Evolutionary conservation across 1,284 basidiomycete genomes (phyloP).

Genomic region (Melampsora larici-populina): DNA sequence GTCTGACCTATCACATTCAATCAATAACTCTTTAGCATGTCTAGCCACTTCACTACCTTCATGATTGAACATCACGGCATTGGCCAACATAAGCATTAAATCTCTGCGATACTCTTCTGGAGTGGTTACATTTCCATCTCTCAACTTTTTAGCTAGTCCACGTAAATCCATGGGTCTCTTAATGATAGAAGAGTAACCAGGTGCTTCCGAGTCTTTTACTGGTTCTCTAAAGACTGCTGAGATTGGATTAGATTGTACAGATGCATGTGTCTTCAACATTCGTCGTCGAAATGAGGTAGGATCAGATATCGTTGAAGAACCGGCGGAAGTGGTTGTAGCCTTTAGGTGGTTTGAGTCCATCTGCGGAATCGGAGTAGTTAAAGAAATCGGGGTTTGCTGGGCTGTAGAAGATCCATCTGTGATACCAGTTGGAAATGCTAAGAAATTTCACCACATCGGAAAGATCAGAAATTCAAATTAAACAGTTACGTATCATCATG

Average conservation of each 20-base stretch:
- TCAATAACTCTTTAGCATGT: slow-evolving; percentile 80
- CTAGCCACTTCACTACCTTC: slow-evolving; percentile 61
- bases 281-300: slow-evolving; percentile 36
- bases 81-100: slow-evolving; percentile 86
- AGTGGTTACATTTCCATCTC: slow-evolving; percentile 72
- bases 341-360: neutral
- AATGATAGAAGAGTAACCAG: slow-evolving; percentile 84
- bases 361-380: slow-evolving; percentile 9
- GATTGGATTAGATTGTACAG: slow-evolving; percentile 41
- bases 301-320: slow-evolving; percentile 27
- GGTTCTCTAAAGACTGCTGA: slow-evolving; percentile 74
- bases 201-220: slow-evolving; percentile 78
- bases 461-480: too few relatives aligned
- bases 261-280: slow-evolving; percentile 42
- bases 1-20: slow-evolving; percentile 58
- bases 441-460: neutral
- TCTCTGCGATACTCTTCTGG: slow-evolving; percentile 84
- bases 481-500: too few relatives aligned
- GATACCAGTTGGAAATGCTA: slow-evolving; percentile 30
- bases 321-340: neutral
- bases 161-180: slow-evolving; percentile 88
- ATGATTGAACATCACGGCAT: slow-evolving; percentile 91
- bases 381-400: slow-evolving; percentile 35
- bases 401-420: slow-evolving; percentile 25
- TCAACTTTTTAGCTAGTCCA: slow-evolving; percentile 75